Evolutionary conservation across 208 protist species (phyloP).

Genomic region (Trypanosoma grayi): DNA sequence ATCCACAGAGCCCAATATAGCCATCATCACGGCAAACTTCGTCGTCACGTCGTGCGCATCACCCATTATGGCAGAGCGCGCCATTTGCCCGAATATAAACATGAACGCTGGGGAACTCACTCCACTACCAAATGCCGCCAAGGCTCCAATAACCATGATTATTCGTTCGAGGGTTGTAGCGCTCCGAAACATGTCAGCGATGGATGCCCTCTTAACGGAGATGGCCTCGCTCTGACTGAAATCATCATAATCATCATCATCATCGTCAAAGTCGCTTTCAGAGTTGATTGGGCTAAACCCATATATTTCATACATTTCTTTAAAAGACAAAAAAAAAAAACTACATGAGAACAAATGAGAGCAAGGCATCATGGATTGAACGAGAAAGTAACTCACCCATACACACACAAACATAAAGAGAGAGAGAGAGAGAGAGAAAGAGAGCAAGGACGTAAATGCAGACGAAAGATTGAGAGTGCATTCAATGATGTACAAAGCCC

Average conservation of each 20-base stretch:
- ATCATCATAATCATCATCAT: not conserved
- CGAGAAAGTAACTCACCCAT: too few relatives aligned
- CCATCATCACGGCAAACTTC: constrained; percentile 42
- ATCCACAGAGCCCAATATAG: constrained; percentile 22
- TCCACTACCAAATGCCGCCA: constrained; percentile 36
- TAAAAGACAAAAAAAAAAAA: too few relatives aligned
- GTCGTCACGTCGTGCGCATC: constrained; percentile 12
- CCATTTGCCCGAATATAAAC: constrained; percentile 41
- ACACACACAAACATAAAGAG: too few relatives aligned
- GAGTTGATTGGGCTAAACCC: too few relatives aligned
- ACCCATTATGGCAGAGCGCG: constrained; percentile 17
- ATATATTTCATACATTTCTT: too few relatives aligned
- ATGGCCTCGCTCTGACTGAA: not conserved
- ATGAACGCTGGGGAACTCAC: constrained; percentile 34
- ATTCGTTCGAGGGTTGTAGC: constrained; percentile 20
- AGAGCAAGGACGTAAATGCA: too few relatives aligned
- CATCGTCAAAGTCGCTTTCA: too few relatives aligned
- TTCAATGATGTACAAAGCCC: too few relatives aligned
- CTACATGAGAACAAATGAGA: too few relatives aligned
- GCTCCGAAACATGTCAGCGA: constrained; percentile 27
- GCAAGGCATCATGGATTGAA: too few relatives aligned
- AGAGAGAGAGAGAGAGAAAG: too few relatives aligned
- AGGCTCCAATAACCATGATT: constrained; percentile 34
- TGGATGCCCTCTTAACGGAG: not conserved
- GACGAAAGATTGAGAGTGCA: too few relatives aligned